Evolutionary conservation across 2,329 filamentous ascomycete genomes (phyloP).

Genomic region (Botrytis fabae): DNA sequence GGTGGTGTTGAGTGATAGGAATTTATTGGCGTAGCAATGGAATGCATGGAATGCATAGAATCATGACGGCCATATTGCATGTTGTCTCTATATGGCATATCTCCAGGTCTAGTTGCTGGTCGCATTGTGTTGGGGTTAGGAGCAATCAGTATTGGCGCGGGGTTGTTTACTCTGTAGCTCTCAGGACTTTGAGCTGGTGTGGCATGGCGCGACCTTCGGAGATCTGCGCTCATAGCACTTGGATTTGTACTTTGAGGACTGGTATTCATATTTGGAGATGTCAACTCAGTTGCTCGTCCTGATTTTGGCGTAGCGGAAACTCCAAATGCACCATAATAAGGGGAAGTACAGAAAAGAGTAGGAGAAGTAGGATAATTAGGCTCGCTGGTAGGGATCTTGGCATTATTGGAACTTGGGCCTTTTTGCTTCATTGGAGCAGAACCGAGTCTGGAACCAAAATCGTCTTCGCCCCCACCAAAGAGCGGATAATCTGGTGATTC

Average conservation of each 20-base stretch:
- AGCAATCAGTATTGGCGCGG: conserved; percentile 33
- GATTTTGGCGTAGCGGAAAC: conserved; percentile 33
- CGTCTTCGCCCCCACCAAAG: conserved; percentile 30
- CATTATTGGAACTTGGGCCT: conserved; percentile 20
- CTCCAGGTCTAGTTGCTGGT: conserved; percentile 25
- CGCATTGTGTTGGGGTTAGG: conserved; percentile 31
- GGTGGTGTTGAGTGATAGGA: conserved; percentile 28
- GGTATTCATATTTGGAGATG: conserved; percentile 30
- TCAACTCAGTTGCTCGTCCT: conserved; percentile 21
- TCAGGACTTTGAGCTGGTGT: conserved; percentile 24
- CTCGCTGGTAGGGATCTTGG: conserved; percentile 30
- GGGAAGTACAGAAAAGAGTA: conserved; percentile 23
- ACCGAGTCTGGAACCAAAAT: conserved; percentile 26
- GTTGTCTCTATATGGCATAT: conserved; percentile 22
- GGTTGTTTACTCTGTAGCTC: conserved; percentile 25
- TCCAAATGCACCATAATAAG: conserved; percentile 34
- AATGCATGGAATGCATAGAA: conserved; percentile 32
- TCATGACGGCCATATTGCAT: conserved; percentile 28
- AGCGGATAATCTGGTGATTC: conserved; percentile 29
- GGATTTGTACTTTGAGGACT: conserved; percentile 30
- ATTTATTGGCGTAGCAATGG: conserved; percentile 32
- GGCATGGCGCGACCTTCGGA: conserved; percentile 25
- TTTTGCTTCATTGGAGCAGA: conserved; percentile 34
- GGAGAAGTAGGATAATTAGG: conserved; percentile 28
- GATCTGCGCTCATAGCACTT: conserved; percentile 26